phyloP scores from a whole-genome alignment of 257 asterid genomes.

The Plantago elongata region DNA sequence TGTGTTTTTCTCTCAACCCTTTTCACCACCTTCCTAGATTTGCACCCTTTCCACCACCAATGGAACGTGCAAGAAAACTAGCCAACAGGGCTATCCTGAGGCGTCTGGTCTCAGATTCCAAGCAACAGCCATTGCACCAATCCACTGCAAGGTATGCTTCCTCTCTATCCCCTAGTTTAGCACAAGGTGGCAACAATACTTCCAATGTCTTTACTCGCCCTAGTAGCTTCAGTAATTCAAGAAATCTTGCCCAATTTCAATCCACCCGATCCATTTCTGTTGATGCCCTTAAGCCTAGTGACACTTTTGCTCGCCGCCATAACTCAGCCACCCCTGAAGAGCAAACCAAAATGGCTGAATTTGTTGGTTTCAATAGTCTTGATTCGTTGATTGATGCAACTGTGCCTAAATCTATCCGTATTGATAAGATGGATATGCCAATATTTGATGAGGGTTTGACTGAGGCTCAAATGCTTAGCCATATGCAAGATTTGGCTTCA shows the following conservation, averaged over 20 bases:
- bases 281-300: constrained; percentile 68
- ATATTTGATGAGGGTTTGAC: constrained; percentile 75
- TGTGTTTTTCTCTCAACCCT: constrained; percentile 14
- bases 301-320: constrained; percentile 81
- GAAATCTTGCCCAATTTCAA: constrained; percentile 22
- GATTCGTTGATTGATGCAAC: constrained; percentile 82
- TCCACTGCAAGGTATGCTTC: constrained; percentile 64
- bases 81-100: constrained; percentile 59
- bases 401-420: constrained; percentile 84
- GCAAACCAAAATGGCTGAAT: constrained; percentile 72
- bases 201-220: no score
- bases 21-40: background rate
- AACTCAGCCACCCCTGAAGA: constrained; percentile 96
- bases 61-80: constrained; percentile 79
- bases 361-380: constrained; percentile 51
- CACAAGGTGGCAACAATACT: constrained; percentile 24
- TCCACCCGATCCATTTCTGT: constrained; percentile 57
- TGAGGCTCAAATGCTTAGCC: constrained; percentile 84
- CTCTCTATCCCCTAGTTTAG: constrained; percentile 52
- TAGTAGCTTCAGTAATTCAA: background rate
- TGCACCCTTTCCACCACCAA: constrained; percentile 10
- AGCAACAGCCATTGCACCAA: constrained; percentile 33
- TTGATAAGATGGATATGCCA: constrained; percentile 54
- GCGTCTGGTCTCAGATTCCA: constrained; percentile 56
- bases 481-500: constrained; percentile 69